Evolutionary conservation across 352 stramenopile genomes (phyloP).

Genomic region (Peronospora destructor): DNA sequence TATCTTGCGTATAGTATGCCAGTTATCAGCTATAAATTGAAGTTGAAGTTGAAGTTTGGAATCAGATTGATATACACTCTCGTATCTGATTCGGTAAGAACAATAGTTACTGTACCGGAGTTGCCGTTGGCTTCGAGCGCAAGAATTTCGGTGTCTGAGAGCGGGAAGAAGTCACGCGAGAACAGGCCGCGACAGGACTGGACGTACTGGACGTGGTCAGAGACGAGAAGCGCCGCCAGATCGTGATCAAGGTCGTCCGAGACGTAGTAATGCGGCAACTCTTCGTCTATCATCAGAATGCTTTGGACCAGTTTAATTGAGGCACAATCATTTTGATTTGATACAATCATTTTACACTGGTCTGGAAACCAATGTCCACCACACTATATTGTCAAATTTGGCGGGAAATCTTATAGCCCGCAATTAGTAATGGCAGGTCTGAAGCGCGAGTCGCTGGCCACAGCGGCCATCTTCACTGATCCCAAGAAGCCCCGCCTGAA

Average conservation of each 20-base stretch:
- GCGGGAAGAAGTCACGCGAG: slow-evolving; percentile 25
- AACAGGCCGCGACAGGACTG: slow-evolving; percentile 10
- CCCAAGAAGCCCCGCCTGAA: slow-evolving; percentile 37
- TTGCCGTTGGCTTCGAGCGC: slow-evolving; percentile 57
- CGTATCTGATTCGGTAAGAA: slow-evolving; percentile 6
- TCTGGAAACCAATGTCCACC: not conserved
- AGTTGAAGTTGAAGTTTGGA: slow-evolving; percentile 25
- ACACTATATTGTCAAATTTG: slow-evolving; percentile 15
- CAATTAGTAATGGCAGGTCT: slow-evolving; percentile 24
- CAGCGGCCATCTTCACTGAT: not conserved
- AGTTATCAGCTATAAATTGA: slow-evolving; percentile 38
- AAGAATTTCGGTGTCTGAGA: slow-evolving; percentile 44
- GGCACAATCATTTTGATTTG: not conserved
- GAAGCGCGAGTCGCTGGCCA: slow-evolving; percentile 28
- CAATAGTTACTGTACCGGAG: slow-evolving; percentile 29
- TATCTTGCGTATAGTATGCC: slow-evolving; percentile 47
- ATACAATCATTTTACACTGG: slow-evolving; percentile 1
- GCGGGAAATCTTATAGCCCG: slow-evolving; percentile 4
- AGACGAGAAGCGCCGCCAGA: slow-evolving; percentile 20
- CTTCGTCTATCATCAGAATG: not conserved
- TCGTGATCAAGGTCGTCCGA: slow-evolving; percentile 6
- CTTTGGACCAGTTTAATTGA: slow-evolving; percentile 3
- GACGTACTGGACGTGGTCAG: slow-evolving; percentile 32
- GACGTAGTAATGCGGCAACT: not conserved
- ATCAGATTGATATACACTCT: not conserved